Evolutionary conservation across 768 basidiomycete genomes (phyloP).

Genomic region (Amanita muscaria): DNA sequence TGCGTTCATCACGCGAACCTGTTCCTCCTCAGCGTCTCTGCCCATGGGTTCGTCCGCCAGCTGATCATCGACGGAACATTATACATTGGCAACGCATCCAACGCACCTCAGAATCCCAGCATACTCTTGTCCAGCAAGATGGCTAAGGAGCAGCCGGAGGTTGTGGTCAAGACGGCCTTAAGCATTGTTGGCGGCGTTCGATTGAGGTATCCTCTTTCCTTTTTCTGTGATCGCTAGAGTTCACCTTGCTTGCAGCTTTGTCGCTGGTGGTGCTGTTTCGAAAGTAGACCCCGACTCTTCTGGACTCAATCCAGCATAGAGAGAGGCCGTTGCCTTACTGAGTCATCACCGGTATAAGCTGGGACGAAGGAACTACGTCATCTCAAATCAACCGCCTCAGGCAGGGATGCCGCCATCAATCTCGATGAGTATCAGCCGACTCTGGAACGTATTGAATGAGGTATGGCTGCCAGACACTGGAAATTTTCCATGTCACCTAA

Average conservation of each 20-base stretch:
- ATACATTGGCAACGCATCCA: conserved; percentile 28
- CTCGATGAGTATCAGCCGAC: conserved; percentile 5
- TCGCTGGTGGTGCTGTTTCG: no score
- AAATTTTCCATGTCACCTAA: no score
- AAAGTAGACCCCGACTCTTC: background rate
- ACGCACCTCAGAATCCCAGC: conserved; percentile 14
- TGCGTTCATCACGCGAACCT: no score
- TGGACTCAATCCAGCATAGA: background rate
- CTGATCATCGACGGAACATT: conserved; percentile 32
- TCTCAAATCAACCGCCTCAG: background rate
- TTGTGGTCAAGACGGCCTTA: no score
- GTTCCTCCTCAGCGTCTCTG: conserved; percentile 30
- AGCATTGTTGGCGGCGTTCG: no score
- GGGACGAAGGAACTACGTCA: background rate
- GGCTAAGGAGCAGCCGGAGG: no score
- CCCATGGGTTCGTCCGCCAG: conserved; percentile 35
- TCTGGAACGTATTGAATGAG: no score
- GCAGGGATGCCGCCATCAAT: background rate
- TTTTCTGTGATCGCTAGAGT: no score
- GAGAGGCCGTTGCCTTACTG: background rate
- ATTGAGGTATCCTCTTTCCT: no score
- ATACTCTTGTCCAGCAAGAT: conserved; percentile 13
- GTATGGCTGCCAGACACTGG: no score
- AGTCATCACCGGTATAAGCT: background rate
- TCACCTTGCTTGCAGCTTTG: no score